Percentiles rank a stretch among this genome's conserved stretches.
These are phyloP conservation scores for Colletotrichum destructivum DNA, from an alignment of 2,329 filamentous ascomycete genomes.

Conservation along the genomic window DNA sequence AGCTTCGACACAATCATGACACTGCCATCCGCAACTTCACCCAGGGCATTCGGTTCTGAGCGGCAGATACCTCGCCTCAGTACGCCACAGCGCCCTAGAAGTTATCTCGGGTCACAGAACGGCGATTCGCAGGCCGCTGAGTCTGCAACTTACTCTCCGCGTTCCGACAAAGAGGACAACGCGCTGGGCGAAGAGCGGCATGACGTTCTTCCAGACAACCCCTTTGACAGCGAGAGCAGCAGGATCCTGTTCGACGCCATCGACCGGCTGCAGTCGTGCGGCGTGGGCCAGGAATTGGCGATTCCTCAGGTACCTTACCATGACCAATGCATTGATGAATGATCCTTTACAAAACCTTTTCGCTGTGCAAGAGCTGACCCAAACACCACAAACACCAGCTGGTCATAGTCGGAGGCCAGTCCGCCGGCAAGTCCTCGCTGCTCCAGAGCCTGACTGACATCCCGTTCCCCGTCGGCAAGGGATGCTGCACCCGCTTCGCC, in stretches of 20 bases:
- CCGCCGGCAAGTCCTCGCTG: constrained; percentile 56
- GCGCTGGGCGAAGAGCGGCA: neutral
- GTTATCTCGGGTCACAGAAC: neutral
- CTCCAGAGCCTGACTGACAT: constrained; percentile 55
- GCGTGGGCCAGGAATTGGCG: constrained; percentile 49
- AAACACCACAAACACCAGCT: constrained; percentile 45
- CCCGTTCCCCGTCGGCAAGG: constrained; percentile 52
- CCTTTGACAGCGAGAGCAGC: constrained; percentile 54
- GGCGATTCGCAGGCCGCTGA: constrained; percentile 5
- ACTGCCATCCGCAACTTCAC: too few species aligned
- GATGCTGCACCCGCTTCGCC: constrained; percentile 55
- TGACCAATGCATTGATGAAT: too few species aligned
- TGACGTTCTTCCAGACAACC: constrained; percentile 44
- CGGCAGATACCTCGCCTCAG: neutral
- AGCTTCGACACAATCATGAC: too few species aligned
- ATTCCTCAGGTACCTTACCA: constrained; percentile 50
- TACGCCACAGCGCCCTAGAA: neutral
- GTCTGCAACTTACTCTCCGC: neutral
- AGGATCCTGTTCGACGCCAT: constrained; percentile 55
- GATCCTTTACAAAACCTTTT: too few species aligned
- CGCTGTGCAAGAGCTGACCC: too few species aligned
- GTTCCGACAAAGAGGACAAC: neutral
- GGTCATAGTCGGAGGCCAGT: constrained; percentile 56
- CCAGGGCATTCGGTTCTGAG: neutral
- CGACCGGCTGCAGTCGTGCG: constrained; percentile 53